Percentiles rank a stretch among this genome's conserved stretches.
Evolutionary conservation across 2,329 filamentous ascomycete species (phyloP).

Genomic region (Colletotrichum sp.): DNA sequence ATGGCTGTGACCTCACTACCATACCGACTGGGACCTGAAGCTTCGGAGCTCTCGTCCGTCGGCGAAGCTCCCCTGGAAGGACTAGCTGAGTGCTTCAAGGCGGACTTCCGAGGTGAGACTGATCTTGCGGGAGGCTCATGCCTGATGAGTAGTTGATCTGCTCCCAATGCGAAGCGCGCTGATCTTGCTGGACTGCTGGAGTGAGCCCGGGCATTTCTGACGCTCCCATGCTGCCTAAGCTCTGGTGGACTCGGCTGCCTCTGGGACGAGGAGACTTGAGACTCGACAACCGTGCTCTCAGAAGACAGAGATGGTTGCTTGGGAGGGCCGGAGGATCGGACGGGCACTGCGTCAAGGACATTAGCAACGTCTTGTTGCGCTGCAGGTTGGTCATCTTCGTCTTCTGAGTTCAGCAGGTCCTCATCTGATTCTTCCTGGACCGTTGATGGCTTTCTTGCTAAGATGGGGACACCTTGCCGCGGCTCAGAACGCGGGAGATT

Average conservation of each 20-base stretch:
- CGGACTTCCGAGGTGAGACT: conserved; percentile 78
- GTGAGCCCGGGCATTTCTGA: conserved; percentile 39
- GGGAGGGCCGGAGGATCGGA: conserved; percentile 25
- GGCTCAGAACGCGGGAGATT: not conserved
- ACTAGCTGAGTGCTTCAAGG: conserved; percentile 67
- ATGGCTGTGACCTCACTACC: conserved; percentile 28
- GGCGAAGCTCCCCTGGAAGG: conserved; percentile 59
- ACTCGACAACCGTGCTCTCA: conserved; percentile 10
- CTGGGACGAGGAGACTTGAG: not conserved
- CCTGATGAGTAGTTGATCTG: conserved; percentile 60
- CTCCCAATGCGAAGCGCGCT: conserved; percentile 68
- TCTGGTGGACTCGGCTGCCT: not conserved
- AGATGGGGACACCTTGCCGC: not conserved
- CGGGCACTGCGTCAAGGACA: conserved; percentile 38
- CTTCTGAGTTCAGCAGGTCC: conserved; percentile 31
- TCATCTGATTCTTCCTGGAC: conserved; percentile 53
- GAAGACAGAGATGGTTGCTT: conserved; percentile 15
- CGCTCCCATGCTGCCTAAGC: conserved; percentile 15
- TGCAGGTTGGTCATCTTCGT: conserved; percentile 3
- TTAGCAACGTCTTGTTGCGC: conserved; percentile 18
- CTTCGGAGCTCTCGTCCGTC: conserved; percentile 53
- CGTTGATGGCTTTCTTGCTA: conserved; percentile 46
- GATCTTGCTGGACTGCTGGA: conserved; percentile 70
- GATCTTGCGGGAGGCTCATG: conserved; percentile 76
- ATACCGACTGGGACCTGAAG: conserved; percentile 33